phyloP scores from a whole-genome alignment of 2,329 filamentous ascomycete genomes.

The Colletotrichum siamense region DNA sequence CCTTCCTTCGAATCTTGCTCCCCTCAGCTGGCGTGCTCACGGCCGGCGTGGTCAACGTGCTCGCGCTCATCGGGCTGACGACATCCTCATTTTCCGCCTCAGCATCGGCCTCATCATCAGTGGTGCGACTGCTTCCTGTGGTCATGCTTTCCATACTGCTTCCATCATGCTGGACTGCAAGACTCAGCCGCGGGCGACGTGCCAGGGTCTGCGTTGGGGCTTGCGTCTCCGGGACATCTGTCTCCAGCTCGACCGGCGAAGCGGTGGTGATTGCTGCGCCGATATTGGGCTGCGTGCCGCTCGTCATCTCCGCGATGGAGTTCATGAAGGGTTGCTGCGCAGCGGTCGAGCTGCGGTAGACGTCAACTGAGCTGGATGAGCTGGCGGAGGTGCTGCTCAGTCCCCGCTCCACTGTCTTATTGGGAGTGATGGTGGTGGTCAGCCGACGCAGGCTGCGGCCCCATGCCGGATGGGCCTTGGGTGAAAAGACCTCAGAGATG shows the following conservation, averaged over 20 bases:
- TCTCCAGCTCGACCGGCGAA: slow-evolving; percentile 11
- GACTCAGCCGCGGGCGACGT: background rate
- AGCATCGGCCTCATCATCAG: slow-evolving; percentile 24
- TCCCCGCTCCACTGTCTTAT: background rate
- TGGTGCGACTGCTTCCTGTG: slow-evolving; percentile 29
- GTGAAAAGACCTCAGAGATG: slow-evolving; percentile 22
- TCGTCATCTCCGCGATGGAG: background rate
- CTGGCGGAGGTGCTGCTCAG: slow-evolving; percentile 2
- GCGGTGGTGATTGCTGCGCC: background rate
- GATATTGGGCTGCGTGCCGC: background rate
- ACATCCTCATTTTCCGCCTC: slow-evolving; percentile 24
- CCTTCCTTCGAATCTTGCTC: slow-evolving; percentile 13
- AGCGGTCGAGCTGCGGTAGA: background rate
- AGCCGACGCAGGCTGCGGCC: slow-evolving; percentile 11
- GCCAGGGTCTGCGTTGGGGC: background rate
- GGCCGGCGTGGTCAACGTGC: background rate
- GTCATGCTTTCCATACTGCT: slow-evolving; percentile 32
- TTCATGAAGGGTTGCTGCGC: background rate
- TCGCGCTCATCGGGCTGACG: slow-evolving; percentile 23
- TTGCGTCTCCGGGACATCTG: background rate
- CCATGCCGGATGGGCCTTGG: slow-evolving; percentile 19
- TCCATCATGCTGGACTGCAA: slow-evolving; percentile 3
- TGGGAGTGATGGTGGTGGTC: background rate
- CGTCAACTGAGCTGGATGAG: background rate
- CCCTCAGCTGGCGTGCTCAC: background rate